These are phyloP conservation scores for Trichoderma asperelloides DNA, from an alignment of 495 filamentous ascomycete species.

Conservation along the genomic window DNA sequence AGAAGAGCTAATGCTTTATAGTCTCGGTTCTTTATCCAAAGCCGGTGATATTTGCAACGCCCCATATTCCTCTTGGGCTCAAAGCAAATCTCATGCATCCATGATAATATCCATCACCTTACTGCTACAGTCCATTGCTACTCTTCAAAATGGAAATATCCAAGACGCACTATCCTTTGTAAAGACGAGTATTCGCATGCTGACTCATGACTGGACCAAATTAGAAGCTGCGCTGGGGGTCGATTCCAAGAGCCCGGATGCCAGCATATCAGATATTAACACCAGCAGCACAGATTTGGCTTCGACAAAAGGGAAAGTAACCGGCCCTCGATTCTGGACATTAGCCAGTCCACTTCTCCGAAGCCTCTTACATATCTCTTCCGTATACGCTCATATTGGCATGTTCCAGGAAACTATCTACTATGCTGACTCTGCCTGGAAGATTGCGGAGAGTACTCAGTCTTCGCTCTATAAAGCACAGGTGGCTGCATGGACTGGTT, in stretches of 20 bases:
- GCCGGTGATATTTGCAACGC: slow-evolving; percentile 25
- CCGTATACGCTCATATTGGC: slow-evolving; percentile 70
- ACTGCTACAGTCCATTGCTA: slow-evolving; percentile 43
- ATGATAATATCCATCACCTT: slow-evolving; percentile 41
- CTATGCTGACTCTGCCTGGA: slow-evolving; percentile 75
- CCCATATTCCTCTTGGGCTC: slow-evolving; percentile 15
- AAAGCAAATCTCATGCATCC: slow-evolving; percentile 23
- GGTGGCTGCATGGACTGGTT: slow-evolving; percentile 50
- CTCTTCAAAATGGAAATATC: slow-evolving; percentile 50
- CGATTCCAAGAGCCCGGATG: slow-evolving; percentile 23
- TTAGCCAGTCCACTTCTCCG: slow-evolving; percentile 64
- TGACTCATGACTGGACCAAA: slow-evolving; percentile 62
- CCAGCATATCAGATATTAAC: slow-evolving; percentile 23
- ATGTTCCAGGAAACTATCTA: slow-evolving; percentile 85
- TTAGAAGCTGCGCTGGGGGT: slow-evolving; percentile 41
- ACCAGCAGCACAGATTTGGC: slow-evolving; percentile 22
- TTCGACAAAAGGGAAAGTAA: slow-evolving; percentile 10
- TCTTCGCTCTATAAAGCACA: slow-evolving; percentile 50
- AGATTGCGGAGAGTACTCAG: slow-evolving; percentile 60
- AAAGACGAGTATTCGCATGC: slow-evolving; percentile 53
- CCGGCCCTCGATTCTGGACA: slow-evolving; percentile 71
- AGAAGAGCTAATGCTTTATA: not conserved
- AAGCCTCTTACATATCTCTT: slow-evolving; percentile 60
- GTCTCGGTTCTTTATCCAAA: slow-evolving; percentile 17
- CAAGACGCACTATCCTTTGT: slow-evolving; percentile 58